phyloP scores from a whole-genome alignment of 2,329 filamentous ascomycete genomes.

The Boeremia exigua region DNA sequence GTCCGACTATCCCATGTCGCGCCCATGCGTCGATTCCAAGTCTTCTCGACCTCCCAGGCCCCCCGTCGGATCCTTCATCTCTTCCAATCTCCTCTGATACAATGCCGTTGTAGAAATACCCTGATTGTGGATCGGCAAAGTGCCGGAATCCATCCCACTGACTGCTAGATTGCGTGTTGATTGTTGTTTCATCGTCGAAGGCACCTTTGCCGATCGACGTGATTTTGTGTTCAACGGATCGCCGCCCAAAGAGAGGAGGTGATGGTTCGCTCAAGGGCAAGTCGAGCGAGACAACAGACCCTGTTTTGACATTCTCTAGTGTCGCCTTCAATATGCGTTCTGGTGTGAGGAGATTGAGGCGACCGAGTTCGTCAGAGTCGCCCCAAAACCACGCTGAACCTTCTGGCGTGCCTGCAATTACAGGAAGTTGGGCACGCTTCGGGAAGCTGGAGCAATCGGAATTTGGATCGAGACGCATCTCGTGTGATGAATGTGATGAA shows the following conservation, averaged over 20 bases:
- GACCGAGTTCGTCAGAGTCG: slow-evolving; percentile 55
- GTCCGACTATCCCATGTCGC: slow-evolving; percentile 62
- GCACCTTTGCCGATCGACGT: slow-evolving; percentile 23
- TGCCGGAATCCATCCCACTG: slow-evolving; percentile 49
- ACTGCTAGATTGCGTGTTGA: slow-evolving; percentile 45
- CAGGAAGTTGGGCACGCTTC: slow-evolving; percentile 26
- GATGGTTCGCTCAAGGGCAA: slow-evolving; percentile 63
- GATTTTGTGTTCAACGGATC: slow-evolving; percentile 55
- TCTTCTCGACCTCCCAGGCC: slow-evolving; percentile 28
- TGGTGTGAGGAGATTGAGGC: slow-evolving; percentile 66
- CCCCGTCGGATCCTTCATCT: slow-evolving; percentile 24
- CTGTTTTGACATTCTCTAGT: slow-evolving; percentile 58
- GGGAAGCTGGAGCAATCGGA: slow-evolving; percentile 28
- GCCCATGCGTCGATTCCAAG: slow-evolving; percentile 52
- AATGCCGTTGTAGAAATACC: slow-evolving; percentile 42
- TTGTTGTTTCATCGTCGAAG: slow-evolving; percentile 38
- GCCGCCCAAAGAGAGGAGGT: slow-evolving; percentile 62
- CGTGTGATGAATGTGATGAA: too few species aligned
- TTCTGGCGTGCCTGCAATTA: slow-evolving; percentile 30
- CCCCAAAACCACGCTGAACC: slow-evolving; percentile 36
- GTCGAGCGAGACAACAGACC: slow-evolving; percentile 62
- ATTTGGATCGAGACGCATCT: slow-evolving; percentile 30
- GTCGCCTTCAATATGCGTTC: slow-evolving; percentile 60
- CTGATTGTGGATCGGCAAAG: slow-evolving; percentile 36
- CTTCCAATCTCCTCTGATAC: slow-evolving; percentile 34